Conservation (phyloP, 2,329 filamentous ascomycete species). For the Penicillium brasilianum region DNA sequence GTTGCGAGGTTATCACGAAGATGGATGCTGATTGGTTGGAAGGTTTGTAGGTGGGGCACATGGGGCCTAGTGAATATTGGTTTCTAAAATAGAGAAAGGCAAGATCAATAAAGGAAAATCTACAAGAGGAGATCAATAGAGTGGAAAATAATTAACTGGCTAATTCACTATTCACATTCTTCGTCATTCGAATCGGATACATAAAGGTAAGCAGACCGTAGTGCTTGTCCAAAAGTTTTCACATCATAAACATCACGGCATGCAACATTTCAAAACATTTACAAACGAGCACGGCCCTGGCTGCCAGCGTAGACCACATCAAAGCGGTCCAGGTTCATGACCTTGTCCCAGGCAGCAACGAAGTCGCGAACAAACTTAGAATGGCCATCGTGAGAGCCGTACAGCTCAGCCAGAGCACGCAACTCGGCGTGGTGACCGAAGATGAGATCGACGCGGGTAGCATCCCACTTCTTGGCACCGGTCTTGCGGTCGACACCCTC, state of each 20-base stretch:
- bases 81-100: no score
- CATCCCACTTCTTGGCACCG: constrained; percentile 70
- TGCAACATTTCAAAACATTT: constrained; percentile 12
- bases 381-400: constrained; percentile 63
- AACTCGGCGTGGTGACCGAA: constrained; percentile 77
- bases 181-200: constrained; percentile 14
- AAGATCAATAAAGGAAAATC: no score
- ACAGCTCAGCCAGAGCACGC: constrained; percentile 72
- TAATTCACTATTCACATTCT: constrained; percentile 10
- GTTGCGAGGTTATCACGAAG: background rate
- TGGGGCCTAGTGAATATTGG: no score
- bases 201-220: constrained; percentile 4
- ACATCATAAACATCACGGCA: constrained; percentile 3
- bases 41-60: background rate
- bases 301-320: constrained; percentile 52
- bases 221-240: constrained; percentile 3
- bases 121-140: no score
- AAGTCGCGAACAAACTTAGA: constrained; percentile 75
- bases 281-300: constrained; percentile 27
- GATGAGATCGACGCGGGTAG: constrained; percentile 70
- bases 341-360: constrained; percentile 72
- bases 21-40: background rate
- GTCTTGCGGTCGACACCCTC: constrained; percentile 69
- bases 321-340: constrained; percentile 74
- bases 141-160: background rate